Base-by-base conservation (phyloP, 805 yeast genomes). In the Saccharomyces jurei region DNA sequence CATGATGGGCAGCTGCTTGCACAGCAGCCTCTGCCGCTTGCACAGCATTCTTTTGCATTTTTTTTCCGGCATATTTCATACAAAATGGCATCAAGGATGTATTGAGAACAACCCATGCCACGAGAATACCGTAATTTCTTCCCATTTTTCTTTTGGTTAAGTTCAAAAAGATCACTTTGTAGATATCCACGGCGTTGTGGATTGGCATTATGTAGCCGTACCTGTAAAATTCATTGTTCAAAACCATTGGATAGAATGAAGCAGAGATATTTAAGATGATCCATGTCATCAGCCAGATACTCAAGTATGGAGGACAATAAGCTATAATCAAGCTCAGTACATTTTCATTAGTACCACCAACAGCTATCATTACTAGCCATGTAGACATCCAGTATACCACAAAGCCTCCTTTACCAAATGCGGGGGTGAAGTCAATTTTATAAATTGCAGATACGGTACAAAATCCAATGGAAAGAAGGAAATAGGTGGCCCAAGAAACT, bases 321-420 rank as follows among this genome's bases (percentile, higher is more conserved):
- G 82, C 69, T 50, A 84, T 71, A 6, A 79, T 65, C 5, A 86
- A 31, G 67, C 82, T 64, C 0, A 83, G 82, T 60, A 79, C 71
- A 57, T 84, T 81, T 68, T 87, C 94, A 63, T 83, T 85, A 30
- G 85, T 83, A 48, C 86, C 81, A 55, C 95, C 95, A 36, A 86
- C 85, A 0, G 91, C 88, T 58, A 82, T 71, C 88, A 87, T 83
- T 6, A 88, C 79, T 50, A 87, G 60, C 66, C 73, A 87, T 6
- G 83, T 76, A 32, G 82, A 60, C 80, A 84, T 77, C 95, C 95
- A 88, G 58, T 79, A 80, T 1, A 87, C 83, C 44, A 87, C 77
- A 68, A 87, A 87, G 0, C 95, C 95, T 8, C 82, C 80, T 30
- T 69, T 74, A 1, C 89, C 90, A 71, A 81, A 86, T 0, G 87